phyloP scores from a whole-genome alignment of 768 basidiomycete species.

The Steccherinum ochraceum region DNA sequence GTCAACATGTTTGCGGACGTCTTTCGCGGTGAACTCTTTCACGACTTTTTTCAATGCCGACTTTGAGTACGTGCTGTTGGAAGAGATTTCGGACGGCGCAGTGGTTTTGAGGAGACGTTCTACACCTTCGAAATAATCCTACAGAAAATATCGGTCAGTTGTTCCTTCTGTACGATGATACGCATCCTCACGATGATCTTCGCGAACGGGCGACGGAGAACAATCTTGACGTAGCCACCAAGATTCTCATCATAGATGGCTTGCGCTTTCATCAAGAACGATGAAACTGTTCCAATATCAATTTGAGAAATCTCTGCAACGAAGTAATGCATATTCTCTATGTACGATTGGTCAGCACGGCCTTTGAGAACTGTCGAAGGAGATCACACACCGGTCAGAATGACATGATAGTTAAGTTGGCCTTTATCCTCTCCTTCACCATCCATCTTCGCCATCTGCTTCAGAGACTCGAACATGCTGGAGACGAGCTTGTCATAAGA shows the following conservation, averaged over 20 bases:
- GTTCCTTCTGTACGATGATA: too few species aligned
- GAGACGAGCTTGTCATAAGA: constrained; percentile 88
- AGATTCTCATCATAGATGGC: constrained; percentile 87
- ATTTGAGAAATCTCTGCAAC: constrained; percentile 74
- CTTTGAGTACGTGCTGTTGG: constrained; percentile 70
- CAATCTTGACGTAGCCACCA: constrained; percentile 76
- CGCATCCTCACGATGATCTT: constrained; percentile 70
- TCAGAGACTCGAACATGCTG: constrained; percentile 87
- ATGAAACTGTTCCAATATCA: constrained; percentile 53
- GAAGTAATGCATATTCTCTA: constrained; percentile 97
- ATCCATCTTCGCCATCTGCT: constrained; percentile 94
- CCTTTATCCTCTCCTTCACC: constrained; percentile 94
- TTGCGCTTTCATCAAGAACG: constrained; percentile 70
- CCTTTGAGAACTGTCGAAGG: too few species aligned
- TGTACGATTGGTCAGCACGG: too few species aligned
- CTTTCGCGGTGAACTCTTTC: constrained; percentile 83
- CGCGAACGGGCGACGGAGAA: constrained; percentile 80
- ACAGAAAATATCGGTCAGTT: constrained; percentile 5
- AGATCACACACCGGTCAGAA: constrained; percentile 84
- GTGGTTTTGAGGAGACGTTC: constrained; percentile 83
- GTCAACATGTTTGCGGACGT: constrained; percentile 85
- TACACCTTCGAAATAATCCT: constrained; percentile 95
- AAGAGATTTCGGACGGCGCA: constrained; percentile 67
- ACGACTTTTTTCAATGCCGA: constrained; percentile 76
- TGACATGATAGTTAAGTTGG: constrained; percentile 93